Conservation (phyloP, 306 rosid genomes). For the Prunus mongolica region DNA sequence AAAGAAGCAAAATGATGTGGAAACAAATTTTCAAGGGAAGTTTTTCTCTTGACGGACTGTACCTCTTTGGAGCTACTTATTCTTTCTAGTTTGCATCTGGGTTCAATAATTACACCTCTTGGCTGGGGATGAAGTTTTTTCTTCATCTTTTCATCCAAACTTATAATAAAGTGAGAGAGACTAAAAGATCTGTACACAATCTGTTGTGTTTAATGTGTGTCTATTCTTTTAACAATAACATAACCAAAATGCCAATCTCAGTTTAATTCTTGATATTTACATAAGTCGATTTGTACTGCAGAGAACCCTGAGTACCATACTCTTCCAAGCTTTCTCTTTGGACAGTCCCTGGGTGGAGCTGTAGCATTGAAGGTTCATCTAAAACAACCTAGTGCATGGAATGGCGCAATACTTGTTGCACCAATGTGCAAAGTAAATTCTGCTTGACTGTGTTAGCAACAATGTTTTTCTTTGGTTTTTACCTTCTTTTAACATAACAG, state of each 20-base stretch:
- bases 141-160: background rate
- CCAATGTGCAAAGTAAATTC: constrained; percentile 93
- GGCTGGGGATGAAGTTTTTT: background rate
- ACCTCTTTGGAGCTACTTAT: background rate
- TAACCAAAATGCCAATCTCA: background rate
- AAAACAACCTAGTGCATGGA: constrained; percentile 79
- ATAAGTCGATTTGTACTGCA: constrained; percentile 35
- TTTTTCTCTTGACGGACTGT: background rate
- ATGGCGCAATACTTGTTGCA: constrained; percentile 87
- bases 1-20: background rate
- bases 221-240: background rate
- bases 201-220: background rate
- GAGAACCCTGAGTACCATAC: constrained; percentile 52
- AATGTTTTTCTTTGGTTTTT: background rate
- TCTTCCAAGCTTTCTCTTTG: constrained; percentile 79
- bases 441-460: constrained; percentile 4
- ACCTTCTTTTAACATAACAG: constrained; percentile 24
- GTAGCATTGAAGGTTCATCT: constrained; percentile 73
- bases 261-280: constrained; percentile 9
- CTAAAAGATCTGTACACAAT: background rate
- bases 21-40: background rate
- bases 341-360: constrained; percentile 96
- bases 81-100: background rate
- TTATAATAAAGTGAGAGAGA: background rate
- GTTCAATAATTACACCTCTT: background rate